Percentiles rank a stretch among this genome's conserved stretches.
These are phyloP conservation scores for Symbiodinium pilosum DNA, from an alignment of 73 alveolate genomes.

Conservation along the genomic window DNA sequence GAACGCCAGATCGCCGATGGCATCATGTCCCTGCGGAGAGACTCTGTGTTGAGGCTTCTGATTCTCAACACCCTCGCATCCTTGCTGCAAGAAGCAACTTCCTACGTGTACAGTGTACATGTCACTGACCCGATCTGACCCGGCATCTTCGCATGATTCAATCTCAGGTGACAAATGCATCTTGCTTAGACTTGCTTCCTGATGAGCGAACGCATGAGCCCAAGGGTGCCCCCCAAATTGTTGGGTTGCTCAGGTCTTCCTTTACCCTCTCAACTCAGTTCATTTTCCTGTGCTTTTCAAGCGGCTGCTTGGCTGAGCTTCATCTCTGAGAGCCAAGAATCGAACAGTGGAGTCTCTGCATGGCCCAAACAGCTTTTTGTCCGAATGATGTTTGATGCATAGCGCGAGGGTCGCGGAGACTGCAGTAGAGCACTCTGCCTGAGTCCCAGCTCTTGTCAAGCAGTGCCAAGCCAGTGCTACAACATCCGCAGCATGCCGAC, in stretches of 20 bases:
- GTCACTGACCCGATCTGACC: too few species aligned
- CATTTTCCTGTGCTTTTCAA: slow-evolving; percentile 86
- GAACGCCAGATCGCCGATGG: slow-evolving; percentile 54
- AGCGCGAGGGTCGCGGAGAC: not conserved
- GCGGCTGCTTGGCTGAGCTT: slow-evolving; percentile 15
- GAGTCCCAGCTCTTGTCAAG: not conserved
- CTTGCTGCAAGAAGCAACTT: not conserved
- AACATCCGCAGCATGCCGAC: not conserved
- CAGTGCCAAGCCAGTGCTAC: not conserved
- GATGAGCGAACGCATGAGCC: too few species aligned
- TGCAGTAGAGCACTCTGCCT: not conserved
- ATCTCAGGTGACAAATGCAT: slow-evolving; percentile 42
- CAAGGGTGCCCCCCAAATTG: too few species aligned
- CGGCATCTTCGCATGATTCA: too few species aligned
- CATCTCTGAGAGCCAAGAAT: not conserved
- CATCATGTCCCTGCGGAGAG: slow-evolving; percentile 50
- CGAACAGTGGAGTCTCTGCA: too few species aligned
- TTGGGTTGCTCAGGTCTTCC: slow-evolving; percentile 68
- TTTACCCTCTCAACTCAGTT: slow-evolving; percentile 71
- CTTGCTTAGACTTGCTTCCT: not conserved
- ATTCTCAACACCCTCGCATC: slow-evolving; percentile 55
- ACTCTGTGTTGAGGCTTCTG: slow-evolving; percentile 33
- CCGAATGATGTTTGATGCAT: not conserved
- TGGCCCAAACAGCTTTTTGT: too few species aligned
- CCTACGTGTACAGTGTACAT: too few species aligned